These are phyloP conservation scores for Colletotrichum sojae DNA, from an alignment of 2,329 filamentous ascomycete species.

Conservation along the genomic window DNA sequence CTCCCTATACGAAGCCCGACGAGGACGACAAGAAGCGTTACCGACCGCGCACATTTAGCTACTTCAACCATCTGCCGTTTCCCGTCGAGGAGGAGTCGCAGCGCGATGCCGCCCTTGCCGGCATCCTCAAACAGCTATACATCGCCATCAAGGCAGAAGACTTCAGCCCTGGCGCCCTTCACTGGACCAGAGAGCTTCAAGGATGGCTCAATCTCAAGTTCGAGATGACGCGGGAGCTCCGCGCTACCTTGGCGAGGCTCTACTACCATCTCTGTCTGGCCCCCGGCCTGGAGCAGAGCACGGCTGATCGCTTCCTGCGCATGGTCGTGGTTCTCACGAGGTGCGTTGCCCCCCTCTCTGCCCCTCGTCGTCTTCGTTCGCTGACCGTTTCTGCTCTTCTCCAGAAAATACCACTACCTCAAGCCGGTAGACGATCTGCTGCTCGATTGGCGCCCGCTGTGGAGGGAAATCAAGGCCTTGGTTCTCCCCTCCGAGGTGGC, in stretches of 20 bases:
- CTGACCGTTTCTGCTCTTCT: not conserved
- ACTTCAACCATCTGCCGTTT: conserved; percentile 92
- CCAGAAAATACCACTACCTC: conserved; percentile 93
- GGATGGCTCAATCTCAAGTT: conserved; percentile 98
- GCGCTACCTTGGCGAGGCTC: conserved; percentile 87
- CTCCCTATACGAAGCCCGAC: conserved; percentile 65
- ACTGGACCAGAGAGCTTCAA: conserved; percentile 97
- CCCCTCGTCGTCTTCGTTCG: not conserved
- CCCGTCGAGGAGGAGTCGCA: conserved; percentile 84
- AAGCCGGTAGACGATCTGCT: conserved; percentile 90
- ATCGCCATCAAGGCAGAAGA: conserved; percentile 93
- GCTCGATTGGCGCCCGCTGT: conserved; percentile 94
- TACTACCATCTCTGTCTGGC: conserved; percentile 96
- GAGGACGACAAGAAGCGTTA: conserved; percentile 75
- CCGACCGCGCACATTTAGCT: conserved; percentile 92
- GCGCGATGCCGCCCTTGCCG: conserved; percentile 83
- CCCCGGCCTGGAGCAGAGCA: conserved; percentile 85
- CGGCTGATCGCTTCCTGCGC: conserved; percentile 91
- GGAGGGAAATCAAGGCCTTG: conserved; percentile 91
- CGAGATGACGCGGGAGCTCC: conserved; percentile 88
- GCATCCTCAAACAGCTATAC: conserved; percentile 94
- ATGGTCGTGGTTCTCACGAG: conserved; percentile 98
- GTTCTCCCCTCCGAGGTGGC: conserved; percentile 89
- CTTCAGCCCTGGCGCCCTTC: conserved; percentile 91
- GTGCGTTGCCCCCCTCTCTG: conserved; percentile 64